These are phyloP conservation scores for Hypomontagnella submonticulosa DNA, from an alignment of 495 filamentous ascomycete genomes.

Conservation along the genomic window DNA sequence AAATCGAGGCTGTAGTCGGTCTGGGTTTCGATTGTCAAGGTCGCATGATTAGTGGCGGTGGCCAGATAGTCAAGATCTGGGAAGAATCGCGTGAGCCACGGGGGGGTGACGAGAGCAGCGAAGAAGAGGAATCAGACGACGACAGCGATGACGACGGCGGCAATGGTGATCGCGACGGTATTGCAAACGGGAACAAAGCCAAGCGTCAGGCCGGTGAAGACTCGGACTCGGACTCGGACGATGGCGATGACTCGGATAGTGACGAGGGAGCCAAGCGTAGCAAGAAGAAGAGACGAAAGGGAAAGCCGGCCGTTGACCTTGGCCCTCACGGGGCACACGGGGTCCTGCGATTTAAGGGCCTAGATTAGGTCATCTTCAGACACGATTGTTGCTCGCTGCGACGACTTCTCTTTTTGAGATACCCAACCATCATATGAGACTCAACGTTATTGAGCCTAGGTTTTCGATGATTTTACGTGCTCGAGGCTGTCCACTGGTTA, in stretches of 20 bases:
- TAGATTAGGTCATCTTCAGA: constrained; percentile 61
- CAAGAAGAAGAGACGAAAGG: constrained; percentile 59
- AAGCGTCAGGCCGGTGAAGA: constrained; percentile 60
- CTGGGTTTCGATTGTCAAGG: constrained; percentile 84
- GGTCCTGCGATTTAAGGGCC: constrained; percentile 70
- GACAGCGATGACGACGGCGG: constrained; percentile 57
- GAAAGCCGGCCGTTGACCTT: constrained; percentile 62
- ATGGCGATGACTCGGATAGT: constrained; percentile 41
- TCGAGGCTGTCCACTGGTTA: not conserved
- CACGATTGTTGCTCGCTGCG: not conserved
- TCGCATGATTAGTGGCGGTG: constrained; percentile 87
- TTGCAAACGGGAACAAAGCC: constrained; percentile 47
- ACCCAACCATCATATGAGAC: constrained; percentile 30
- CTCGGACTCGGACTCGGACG: constrained; percentile 35
- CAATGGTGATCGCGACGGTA: constrained; percentile 46
- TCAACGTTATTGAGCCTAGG: not conserved
- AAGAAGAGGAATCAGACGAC: constrained; percentile 57
- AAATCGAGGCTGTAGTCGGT: constrained; percentile 81
- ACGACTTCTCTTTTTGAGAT: constrained; percentile 35
- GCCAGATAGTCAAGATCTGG: constrained; percentile 87
- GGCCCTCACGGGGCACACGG: constrained; percentile 64
- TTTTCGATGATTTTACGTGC: not conserved
- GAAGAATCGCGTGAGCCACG: constrained; percentile 62
- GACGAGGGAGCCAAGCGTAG: constrained; percentile 45
- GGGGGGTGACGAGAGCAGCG: constrained; percentile 54